phyloP scores from a whole-genome alignment of 2,329 filamentous ascomycete species.

The Zopfia rhizophila region DNA sequence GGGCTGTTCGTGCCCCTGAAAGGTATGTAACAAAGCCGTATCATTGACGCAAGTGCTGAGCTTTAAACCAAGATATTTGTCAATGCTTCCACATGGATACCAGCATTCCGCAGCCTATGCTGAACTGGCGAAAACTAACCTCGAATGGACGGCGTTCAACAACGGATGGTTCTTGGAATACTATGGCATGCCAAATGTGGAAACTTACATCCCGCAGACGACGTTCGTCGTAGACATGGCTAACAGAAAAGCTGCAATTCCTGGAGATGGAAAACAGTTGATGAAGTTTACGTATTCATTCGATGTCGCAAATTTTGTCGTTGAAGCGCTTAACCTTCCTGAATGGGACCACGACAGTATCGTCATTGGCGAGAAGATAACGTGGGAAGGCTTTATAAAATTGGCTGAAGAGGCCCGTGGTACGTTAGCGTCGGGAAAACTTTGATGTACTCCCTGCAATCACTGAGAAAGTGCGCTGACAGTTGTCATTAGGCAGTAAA shows the following conservation, averaged over 20 bases:
- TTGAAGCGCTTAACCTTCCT: conserved; percentile 51
- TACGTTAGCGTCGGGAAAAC: too few relatives aligned
- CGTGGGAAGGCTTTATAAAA: conserved; percentile 17
- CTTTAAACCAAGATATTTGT: too few relatives aligned
- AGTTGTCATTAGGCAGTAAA: conserved; percentile 11
- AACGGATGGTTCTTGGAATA: conserved; percentile 37
- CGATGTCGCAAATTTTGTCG: conserved; percentile 62
- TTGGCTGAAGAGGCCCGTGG: conserved; percentile 10
- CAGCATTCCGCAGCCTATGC: too few relatives aligned
- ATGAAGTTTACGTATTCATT: conserved; percentile 61
- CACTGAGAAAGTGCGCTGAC: neutral
- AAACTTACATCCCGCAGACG: conserved; percentile 14
- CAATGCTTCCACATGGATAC: too few relatives aligned
- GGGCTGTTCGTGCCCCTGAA: conserved; percentile 36
- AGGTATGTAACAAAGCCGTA: too few relatives aligned
- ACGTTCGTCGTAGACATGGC: conserved; percentile 18
- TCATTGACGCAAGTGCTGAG: too few relatives aligned
- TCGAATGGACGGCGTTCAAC: conserved; percentile 24
- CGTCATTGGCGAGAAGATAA: conserved; percentile 19
- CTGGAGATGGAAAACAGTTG: conserved; percentile 57
- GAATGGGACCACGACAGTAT: conserved; percentile 54
- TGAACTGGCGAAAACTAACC: conserved; percentile 16
- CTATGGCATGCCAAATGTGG: conserved; percentile 27
- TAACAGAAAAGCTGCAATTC: conserved; percentile 55
- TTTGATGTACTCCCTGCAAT: neutral